These are phyloP conservation scores for Trichoderma koningiopsis DNA, from an alignment of 2,329 filamentous ascomycete species.

Conservation along the genomic window DNA sequence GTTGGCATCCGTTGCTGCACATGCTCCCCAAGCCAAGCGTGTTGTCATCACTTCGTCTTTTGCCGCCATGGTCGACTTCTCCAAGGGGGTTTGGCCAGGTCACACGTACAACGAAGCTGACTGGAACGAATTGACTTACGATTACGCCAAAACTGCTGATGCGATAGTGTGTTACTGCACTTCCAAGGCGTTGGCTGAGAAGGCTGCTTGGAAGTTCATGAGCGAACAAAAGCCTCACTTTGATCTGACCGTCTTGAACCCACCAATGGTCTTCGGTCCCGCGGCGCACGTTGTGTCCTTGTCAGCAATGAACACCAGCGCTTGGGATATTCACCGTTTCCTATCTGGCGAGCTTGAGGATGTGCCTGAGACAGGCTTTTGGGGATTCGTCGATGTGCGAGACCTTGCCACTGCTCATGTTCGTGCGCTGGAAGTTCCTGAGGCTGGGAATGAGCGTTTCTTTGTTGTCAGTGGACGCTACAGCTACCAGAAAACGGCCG, in stretches of 20 bases:
- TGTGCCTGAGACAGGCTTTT: background rate
- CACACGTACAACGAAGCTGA: background rate
- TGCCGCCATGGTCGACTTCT: background rate
- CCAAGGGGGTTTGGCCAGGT: background rate
- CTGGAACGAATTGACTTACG: background rate
- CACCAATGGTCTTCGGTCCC: background rate
- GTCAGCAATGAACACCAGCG: background rate
- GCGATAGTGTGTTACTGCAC: background rate
- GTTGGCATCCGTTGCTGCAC: background rate
- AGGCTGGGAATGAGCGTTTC: background rate
- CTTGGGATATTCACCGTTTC: background rate
- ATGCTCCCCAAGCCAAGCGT: background rate
- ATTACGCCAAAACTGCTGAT: background rate
- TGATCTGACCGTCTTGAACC: background rate
- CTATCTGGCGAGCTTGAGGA: background rate
- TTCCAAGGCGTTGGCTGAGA: background rate
- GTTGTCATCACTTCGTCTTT: background rate
- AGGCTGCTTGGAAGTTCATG: background rate
- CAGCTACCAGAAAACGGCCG: background rate
- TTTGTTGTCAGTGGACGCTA: background rate
- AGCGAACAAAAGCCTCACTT: background rate
- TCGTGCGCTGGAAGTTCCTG: background rate
- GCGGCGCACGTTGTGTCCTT: background rate
- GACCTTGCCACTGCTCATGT: background rate
- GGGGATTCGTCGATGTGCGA: background rate